Evolutionary conservation across 2,329 filamentous ascomycete species (phyloP), one percentile per base, ranked within the genome.

Genomic region (Xylariaceae sp.): DNA sequence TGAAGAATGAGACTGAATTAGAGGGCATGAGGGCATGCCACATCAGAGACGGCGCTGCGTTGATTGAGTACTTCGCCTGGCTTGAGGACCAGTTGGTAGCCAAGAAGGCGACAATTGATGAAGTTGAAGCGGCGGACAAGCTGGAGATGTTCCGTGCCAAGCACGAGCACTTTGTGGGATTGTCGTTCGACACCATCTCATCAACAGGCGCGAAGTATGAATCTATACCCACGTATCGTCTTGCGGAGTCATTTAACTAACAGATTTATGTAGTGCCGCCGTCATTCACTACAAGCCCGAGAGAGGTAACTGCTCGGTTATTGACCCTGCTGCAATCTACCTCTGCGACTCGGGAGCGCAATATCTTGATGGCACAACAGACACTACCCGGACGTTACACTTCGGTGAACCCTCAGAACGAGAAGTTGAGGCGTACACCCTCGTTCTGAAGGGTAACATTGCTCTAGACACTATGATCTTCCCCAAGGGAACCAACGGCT

Each of bases 301-400:
- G 71, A 85, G 83, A 57, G 91, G 89, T 17, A 88, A 81, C 63
- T 97, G 93, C 75, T 84, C 92, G 7, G 78, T 83, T 34, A 91
- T 99, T 67, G 91, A 99, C 66, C 90, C 91, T 0, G 85, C 86
- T 5, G 86, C 87, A 11, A 85, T 99, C 60, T 99, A 99, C 70
- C 84, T 99, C 2, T 99, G 94, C 72, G 94, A 99, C 74, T 97
- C 94, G 18, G 94, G 94, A 18, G 94, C 90, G n/a, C 94, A 99
- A 73, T 99, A 93, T 70, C 80, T 89, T 2, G 94, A 99, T 72
- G 94, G 94, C 58, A 99, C 94, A 0, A 99, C 94, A 0, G 94
- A 99, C 71, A 96, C 91, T 0, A 99, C 94, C 4, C 83, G 94
- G 48, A 99, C 94, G 0, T 78, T 96, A 45, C 94, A 99, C 71